Conservation (phyloP, 176 grass and related monocot genomes). For the Triticum monococcum region DNA sequence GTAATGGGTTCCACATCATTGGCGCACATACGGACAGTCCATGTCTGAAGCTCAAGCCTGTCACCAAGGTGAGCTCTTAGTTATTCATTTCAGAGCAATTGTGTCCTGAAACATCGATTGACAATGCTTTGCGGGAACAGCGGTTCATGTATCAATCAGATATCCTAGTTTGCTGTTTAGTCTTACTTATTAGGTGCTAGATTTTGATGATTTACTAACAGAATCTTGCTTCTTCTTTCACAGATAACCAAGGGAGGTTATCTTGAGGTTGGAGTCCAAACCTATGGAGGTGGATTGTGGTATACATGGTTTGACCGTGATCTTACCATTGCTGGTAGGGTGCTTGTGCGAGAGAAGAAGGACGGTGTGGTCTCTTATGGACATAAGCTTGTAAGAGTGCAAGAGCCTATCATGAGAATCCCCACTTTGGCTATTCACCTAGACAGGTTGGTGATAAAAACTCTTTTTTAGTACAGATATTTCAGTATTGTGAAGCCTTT, state of each 20-base stretch:
- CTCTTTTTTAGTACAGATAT: not conserved
- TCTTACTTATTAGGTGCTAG: not conserved
- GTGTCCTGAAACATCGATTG: not conserved
- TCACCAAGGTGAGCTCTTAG: conserved; percentile 55
- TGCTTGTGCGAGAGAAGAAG: conserved; percentile 63
- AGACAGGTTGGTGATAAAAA: conserved; percentile 54
- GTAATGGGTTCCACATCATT: conserved; percentile 89
- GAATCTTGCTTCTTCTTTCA: not conserved
- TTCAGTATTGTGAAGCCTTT: not conserved
- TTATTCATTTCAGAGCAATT: conserved; percentile 5
- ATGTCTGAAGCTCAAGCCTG: conserved; percentile 91
- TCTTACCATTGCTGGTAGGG: conserved; percentile 82
- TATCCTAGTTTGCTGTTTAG: not conserved
- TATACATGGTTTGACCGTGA: conserved; percentile 99
- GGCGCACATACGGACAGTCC: conserved; percentile 95
- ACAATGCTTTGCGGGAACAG: not conserved
- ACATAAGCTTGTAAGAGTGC: conserved; percentile 74
- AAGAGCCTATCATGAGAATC: conserved; percentile 82
- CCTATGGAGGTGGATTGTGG: conserved; percentile 94
- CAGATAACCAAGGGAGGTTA: conserved; percentile 90
- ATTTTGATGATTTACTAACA: conserved; percentile 9
- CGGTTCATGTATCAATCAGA: not conserved
- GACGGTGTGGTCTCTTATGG: conserved; percentile 50
- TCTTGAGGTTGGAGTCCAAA: conserved; percentile 90
- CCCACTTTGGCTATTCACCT: conserved; percentile 93